phyloP scores from a whole-genome alignment of 306 rosid species.

The Vigna radiata region DNA sequence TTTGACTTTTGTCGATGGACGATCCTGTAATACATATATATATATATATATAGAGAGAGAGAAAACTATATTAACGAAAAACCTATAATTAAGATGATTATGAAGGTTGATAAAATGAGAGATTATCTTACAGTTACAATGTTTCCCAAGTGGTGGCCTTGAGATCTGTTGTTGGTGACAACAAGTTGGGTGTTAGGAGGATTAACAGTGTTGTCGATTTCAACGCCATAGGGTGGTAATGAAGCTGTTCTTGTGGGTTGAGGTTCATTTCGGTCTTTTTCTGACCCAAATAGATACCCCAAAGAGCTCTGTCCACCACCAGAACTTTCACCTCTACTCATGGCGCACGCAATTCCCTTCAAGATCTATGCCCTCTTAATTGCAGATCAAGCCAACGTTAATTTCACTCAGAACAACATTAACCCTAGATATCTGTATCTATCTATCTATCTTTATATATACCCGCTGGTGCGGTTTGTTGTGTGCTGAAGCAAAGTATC shows the following conservation, averaged over 20 bases:
- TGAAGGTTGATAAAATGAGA: neutral
- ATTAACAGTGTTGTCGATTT: constrained; percentile 37
- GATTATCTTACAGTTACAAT: constrained; percentile 57
- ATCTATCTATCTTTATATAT: neutral
- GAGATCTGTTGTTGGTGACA: constrained; percentile 57
- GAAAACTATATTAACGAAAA: neutral
- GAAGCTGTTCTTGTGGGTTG: constrained; percentile 39
- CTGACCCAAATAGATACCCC: constrained; percentile 78
- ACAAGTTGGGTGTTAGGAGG: constrained; percentile 46
- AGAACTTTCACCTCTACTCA: constrained; percentile 77
- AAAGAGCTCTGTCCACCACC: constrained; percentile 80
- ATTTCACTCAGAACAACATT: neutral
- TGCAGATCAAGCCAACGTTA: neutral
- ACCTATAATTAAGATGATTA: neutral
- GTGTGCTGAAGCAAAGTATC: constrained; percentile 38
- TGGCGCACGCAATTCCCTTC: constrained; percentile 30
- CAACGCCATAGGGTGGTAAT: constrained; percentile 69
- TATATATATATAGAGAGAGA: neutral
- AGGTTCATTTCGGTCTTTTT: constrained; percentile 55
- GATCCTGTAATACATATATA: constrained; percentile 53
- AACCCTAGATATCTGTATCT: neutral
- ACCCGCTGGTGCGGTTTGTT: neutral
- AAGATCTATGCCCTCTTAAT: constrained; percentile 14
- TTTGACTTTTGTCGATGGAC: constrained; percentile 78
- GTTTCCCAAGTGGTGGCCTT: constrained; percentile 61